Evolutionary conservation across 208 protist species (phyloP), one percentile per base, ranked within the genome.

Genomic region (Crithidia acanthocephali): DNA sequence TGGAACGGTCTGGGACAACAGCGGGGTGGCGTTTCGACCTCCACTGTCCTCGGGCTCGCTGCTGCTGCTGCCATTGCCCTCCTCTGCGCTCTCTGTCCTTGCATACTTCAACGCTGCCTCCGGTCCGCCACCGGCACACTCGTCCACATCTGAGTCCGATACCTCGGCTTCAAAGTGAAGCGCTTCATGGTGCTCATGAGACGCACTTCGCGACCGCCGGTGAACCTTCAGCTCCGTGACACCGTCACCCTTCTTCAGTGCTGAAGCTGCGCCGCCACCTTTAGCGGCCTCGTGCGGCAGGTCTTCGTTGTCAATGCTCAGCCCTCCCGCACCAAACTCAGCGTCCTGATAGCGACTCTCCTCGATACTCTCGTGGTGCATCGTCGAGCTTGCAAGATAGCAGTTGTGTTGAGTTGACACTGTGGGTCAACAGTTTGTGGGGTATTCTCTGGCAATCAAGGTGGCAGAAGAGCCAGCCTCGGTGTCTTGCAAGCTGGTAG

Each of bases 161-260:
- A 27, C 27, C 28, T 25, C 28, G 13, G 4, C 23, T 22, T 58
- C 16, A 1, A 18, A 1, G 37, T 23, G 7, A 9, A 11, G 16
- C 0, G 16, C 9, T n/a, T 48, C 44, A n/a, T 3, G 13, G 18
- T 4, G 37, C 6, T 11, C 2, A 40, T 25, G 42, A 40, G 60
- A 66, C 5, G 25, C 9, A 32, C 45, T 30, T 13, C 60, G 60
- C 45, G 18, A 13, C 18, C 60, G 60, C 32, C 56, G 53, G 40
- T 22, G 30, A 8, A n/a, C 6, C 0, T 20, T 22, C 1, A 35
- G 15, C 8, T 22, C 16, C 28, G 23, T 18, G 23, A 22, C 25
- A 33, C 16, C 27, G 9, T 6, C 6, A 11, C 20, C n/a, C 11
- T 35, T 25, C 13, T 37, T 52, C 44, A 8, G 15, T 13, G 42